Percentiles rank a stretch among this genome's conserved stretches.
phyloP scores from a whole-genome alignment of 768 basidiomycete genomes.

The Russula sp. region DNA sequence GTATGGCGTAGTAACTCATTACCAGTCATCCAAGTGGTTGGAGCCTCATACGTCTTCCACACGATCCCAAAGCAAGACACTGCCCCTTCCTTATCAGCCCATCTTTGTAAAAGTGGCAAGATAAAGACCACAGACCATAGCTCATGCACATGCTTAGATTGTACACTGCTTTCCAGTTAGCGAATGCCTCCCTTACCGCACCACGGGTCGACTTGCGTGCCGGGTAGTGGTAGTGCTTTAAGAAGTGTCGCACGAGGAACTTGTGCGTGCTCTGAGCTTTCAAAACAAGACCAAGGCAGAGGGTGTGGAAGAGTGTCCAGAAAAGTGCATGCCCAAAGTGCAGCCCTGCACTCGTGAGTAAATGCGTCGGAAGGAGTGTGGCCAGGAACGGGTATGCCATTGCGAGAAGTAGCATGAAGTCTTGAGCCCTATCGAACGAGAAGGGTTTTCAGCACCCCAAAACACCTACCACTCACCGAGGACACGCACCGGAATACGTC shows the following conservation, averaged over 20 bases:
- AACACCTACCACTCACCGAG: not conserved
- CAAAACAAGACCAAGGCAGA: constrained; percentile 79
- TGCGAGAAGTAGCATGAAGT: constrained; percentile 72
- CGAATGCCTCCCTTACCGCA: constrained; percentile 89
- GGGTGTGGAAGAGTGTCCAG: constrained; percentile 85
- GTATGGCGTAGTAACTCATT: constrained; percentile 84
- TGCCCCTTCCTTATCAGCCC: constrained; percentile 27
- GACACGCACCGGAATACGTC: constrained; percentile 72
- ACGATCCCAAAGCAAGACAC: constrained; percentile 81
- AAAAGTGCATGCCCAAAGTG: constrained; percentile 76
- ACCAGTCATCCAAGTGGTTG: constrained; percentile 80
- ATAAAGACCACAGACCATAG: constrained; percentile 51
- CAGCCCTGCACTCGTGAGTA: constrained; percentile 44
- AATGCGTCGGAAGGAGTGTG: constrained; percentile 50
- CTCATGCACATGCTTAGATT: constrained; percentile 94
- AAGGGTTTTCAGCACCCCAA: not conserved
- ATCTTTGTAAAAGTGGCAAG: not conserved
- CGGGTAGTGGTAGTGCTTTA: constrained; percentile 91
- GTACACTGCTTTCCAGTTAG: constrained; percentile 91
- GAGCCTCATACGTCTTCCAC: constrained; percentile 84
- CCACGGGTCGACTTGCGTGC: constrained; percentile 57
- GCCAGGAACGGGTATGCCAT: constrained; percentile 58
- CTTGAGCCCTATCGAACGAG: constrained; percentile 56
- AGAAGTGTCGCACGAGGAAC: constrained; percentile 87
- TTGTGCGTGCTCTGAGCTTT: constrained; percentile 79